Base-by-base conservation (phyloP, 108 stramenopile species). In the Nannochloropsis oceanica region DNA sequence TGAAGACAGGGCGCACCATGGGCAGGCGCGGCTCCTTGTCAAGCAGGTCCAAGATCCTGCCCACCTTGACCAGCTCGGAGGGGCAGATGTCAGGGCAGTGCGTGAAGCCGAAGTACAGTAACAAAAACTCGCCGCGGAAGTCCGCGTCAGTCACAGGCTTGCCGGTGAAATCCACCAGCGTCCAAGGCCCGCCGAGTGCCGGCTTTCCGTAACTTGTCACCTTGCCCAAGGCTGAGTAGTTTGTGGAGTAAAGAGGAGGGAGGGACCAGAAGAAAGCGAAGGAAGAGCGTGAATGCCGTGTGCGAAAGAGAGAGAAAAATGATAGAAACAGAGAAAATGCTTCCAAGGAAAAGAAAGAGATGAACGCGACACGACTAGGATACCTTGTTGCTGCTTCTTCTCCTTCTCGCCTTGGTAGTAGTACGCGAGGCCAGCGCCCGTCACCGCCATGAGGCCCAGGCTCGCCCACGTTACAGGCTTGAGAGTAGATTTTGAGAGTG, bases 21-120 rank as follows among this genome's bases (percentile, higher is more conserved):
- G 27, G 84, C 88, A 79, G 80, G 43, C 83, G 8, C n/a, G 44
- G 89, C 43, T 93, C 89, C 89, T 94, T 93, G 81, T 93, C 93
- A 14, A 97, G 92, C 81, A 85, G 90, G 87, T 97, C 95, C 91
- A 99, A 93, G 18, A 99, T 94, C 43, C 95, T 92, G 22, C 94
- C 96, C 14, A 99, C 89, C 91, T 99, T 99, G 73, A 98, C 92
- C 92, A 99, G 96, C 93, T 99, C 99, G 2, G 96, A 95, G 12
- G 99, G 99, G 83, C 99, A 99, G 89, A 99, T 99, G 87, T 99
- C 99, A 42, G 99, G 99, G 90, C 99, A 99, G 43, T 95, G 95
- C 26, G 97, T 96, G 91, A 99, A 99, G 80, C 99, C 99, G 90
- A 99, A 99, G 92, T 99, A 99, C 11, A 99, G 90, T 13, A 99